Conservation (phyloP, 2,329 filamentous ascomycete genomes). For the Thelonectria discophora region DNA sequence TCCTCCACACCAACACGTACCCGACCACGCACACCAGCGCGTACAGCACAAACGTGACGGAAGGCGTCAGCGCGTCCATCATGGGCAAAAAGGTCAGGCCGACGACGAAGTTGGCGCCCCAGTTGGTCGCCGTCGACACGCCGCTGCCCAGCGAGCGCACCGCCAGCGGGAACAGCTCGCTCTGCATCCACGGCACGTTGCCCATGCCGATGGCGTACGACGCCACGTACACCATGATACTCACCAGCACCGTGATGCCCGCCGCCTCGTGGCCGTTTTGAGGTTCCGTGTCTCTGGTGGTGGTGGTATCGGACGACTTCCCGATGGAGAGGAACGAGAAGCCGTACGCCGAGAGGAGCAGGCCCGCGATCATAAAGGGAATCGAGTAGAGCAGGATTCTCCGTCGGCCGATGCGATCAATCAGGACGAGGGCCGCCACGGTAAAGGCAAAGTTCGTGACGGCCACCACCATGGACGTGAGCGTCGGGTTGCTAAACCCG, state of each 20-base stretch:
- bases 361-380: constrained; percentile 81
- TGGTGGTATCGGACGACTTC: constrained; percentile 27
- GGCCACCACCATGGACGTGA: constrained; percentile 82
- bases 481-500: constrained; percentile 79
- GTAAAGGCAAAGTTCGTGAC: constrained; percentile 86
- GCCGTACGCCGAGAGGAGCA: constrained; percentile 74
- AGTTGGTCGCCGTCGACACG: constrained; percentile 82
- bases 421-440: constrained; percentile 75
- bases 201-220: constrained; percentile 88
- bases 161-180: constrained; percentile 83
- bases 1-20: constrained; percentile 73
- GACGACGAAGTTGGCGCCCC: constrained; percentile 86
- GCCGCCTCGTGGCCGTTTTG: constrained; percentile 44
- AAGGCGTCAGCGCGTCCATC: constrained; percentile 78
- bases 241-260: constrained; percentile 70
- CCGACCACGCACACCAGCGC: constrained; percentile 73
- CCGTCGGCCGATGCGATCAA: constrained; percentile 82
- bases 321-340: constrained; percentile 72
- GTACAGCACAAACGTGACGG: constrained; percentile 85
- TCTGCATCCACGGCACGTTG: constrained; percentile 96
- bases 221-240: constrained; percentile 85
- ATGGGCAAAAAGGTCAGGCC: constrained; percentile 88
- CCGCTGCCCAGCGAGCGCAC: constrained; percentile 78
- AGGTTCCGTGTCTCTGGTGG: constrained; percentile 29
- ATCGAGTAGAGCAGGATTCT: constrained; percentile 84